A percentile compares a stretch with the other conserved stretches of the same genome.
Evolutionary conservation across 2,329 filamentous ascomycete species (phyloP).

Genomic region (Fusarium mangiferae): DNA sequence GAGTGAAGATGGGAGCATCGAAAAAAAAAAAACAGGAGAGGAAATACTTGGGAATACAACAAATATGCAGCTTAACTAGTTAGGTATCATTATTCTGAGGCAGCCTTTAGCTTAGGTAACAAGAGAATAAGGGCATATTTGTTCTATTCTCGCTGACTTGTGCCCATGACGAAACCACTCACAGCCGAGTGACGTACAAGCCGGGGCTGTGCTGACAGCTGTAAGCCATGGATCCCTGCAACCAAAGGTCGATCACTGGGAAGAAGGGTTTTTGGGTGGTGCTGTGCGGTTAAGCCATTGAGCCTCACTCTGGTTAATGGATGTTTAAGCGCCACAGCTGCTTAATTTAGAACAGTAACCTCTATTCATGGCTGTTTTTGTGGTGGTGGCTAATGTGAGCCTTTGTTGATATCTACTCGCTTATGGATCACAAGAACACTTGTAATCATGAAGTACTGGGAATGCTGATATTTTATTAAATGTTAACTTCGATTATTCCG

Average conservation of each 20-base stretch:
- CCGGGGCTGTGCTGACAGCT: conserved; percentile 42
- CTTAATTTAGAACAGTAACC: conserved; percentile 37
- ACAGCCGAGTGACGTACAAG: conserved; percentile 41
- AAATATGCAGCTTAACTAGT: background rate
- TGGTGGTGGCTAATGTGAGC: conserved; percentile 16
- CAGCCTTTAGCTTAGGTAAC: conserved; percentile 12
- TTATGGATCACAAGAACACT: background rate
- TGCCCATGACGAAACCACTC: conserved; percentile 36
- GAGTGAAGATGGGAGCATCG: background rate
- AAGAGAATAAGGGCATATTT: conserved; percentile 1
- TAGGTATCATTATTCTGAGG: background rate
- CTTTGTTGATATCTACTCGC: background rate
- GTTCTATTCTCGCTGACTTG: conserved; percentile 29
- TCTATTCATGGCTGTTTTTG: background rate
- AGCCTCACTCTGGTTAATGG: conserved; percentile 23
- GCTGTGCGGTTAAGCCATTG: conserved; percentile 9
- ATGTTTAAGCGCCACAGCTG: conserved; percentile 21
- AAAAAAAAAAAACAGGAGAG: conserved; percentile 11
- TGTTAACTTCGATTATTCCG: background rate
- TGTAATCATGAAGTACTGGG: background rate
- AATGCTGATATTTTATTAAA: background rate
- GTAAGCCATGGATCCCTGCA: conserved; percentile 27
- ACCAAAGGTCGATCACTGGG: conserved; percentile 25
- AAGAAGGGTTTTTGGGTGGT: conserved; percentile 4
- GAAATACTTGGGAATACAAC: background rate